Percentiles rank a stretch among this genome's conserved stretches.
These are phyloP conservation scores for Apiotrichum siamense DNA, from an alignment of 1,284 basidiomycete genomes.

Conservation along the genomic window DNA sequence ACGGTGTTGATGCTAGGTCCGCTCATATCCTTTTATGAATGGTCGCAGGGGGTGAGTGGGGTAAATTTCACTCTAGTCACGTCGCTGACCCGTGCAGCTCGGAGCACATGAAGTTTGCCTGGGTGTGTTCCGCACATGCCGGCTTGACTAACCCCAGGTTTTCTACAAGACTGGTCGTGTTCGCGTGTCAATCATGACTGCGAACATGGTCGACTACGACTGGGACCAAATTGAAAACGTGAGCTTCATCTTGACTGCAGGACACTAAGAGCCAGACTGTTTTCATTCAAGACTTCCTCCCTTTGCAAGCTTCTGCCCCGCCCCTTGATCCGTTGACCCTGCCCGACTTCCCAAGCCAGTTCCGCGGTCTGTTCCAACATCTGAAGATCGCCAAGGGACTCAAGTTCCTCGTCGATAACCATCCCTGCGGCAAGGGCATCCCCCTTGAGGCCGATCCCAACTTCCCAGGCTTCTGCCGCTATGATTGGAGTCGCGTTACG, in stretches of 20 bases:
- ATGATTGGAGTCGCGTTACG: slow-evolving; percentile 41
- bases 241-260: neutral
- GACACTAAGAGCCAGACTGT: slow-evolving; percentile 29
- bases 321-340: slow-evolving; percentile 4
- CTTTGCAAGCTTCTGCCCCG: neutral
- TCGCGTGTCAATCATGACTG: slow-evolving; percentile 41
- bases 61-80: too few species aligned
- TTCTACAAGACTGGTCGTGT: slow-evolving; percentile 46
- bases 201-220: slow-evolving; percentile 44
- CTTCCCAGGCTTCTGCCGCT: slow-evolving; percentile 26
- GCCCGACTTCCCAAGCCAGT: slow-evolving; percentile 35
- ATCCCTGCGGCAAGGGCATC: slow-evolving; percentile 27
- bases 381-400: slow-evolving; percentile 39
- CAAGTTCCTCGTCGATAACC: slow-evolving; percentile 20
- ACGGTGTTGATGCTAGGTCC: slow-evolving; percentile 2
- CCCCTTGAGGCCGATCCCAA: slow-evolving; percentile 18
- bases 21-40: slow-evolving; percentile 32
- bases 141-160: slow-evolving; percentile 23
- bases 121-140: slow-evolving; percentile 23
- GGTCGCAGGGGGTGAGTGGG: slow-evolving; percentile 26
- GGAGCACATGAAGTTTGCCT: slow-evolving; percentile 43
- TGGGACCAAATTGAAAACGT: slow-evolving; percentile 47
- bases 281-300: slow-evolving; percentile 46
- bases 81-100: slow-evolving; percentile 8
- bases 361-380: slow-evolving; percentile 34